A percentile compares a stretch with the other conserved stretches of the same genome.
These are phyloP conservation scores for Gleditsia sinensis DNA, from an alignment of 306 rosid genomes.

Conservation along the genomic window DNA sequence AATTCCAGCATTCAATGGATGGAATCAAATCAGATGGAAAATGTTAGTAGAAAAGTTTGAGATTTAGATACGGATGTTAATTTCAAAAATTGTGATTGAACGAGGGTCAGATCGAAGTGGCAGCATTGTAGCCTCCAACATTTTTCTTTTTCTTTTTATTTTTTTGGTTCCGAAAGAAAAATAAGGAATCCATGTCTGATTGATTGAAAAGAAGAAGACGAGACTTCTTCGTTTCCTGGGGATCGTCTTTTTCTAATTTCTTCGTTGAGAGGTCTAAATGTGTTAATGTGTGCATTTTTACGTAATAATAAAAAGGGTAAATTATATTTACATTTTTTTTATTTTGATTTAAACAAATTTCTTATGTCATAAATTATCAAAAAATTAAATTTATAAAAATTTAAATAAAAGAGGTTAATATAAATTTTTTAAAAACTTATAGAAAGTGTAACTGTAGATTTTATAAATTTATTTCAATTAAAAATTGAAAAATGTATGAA, in stretches of 20 bases:
- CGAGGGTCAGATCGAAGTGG: conserved; percentile 5
- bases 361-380: no score
- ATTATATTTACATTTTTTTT: no score
- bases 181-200: conserved; percentile 26
- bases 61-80: neutral
- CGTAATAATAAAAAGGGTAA: neutral
- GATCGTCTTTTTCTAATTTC: conserved; percentile 7
- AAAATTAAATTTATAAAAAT: no score
- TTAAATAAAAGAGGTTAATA: no score
- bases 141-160: neutral
- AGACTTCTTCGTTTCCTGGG: neutral
- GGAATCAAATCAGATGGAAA: neutral
- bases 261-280: conserved; percentile 2
- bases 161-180: neutral
- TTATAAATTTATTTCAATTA: no score
- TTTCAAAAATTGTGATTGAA: neutral
- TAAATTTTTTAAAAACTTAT: no score
- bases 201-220: conserved; percentile 29
- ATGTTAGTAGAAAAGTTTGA: neutral
- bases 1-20: neutral
- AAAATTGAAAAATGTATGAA: no score
- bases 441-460: no score
- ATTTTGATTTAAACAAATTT: no score
- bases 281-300: neutral
- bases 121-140: conserved; percentile 15